Evolutionary conservation across 2,329 filamentous ascomycete genomes (phyloP), one percentile per base, ranked within the genome.

Genomic region (Gliomastix tumulicola): DNA sequence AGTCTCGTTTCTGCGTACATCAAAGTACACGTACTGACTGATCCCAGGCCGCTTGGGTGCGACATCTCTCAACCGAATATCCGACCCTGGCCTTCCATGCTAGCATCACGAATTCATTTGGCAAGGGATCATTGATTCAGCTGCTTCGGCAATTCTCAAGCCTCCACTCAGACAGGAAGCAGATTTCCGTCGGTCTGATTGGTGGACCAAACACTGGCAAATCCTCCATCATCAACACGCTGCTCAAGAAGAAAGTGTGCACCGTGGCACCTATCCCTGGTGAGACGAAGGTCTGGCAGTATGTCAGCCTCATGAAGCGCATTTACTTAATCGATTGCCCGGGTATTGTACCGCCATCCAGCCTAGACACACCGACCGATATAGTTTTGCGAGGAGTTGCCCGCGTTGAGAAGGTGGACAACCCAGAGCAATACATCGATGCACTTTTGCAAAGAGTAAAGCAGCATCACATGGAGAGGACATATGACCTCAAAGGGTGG

Each of bases 201-300:
- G 71, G 70, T 34, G 60, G 58, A 46, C 92, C 92, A 4, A 98
- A 97, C 51, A 89, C 87, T 1, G 92, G 92, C 50, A 98, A 98
- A 62, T 94, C 86, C 4, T 92, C 86, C 30, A 92, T 98, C 48
- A 97, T 98, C 65, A 98, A 98, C 65, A 95, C 90, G 0, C 68
- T 98, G 4, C 77, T 88, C 32, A 90, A 88, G 59, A 97, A 96
- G 69, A 89, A 92, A 58, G 89, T 96, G 28, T 89, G 89, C 65
- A 92, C 74, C 13, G 88, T 94, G 4, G 92, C 92, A 7, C 92
- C 90, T 6, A 95, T 97, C 43, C 90, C 92, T 7, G 92, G 89
- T 12, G 89, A 96, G 68, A 97, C 90, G 22, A 97, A 96, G 63
- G 85, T 96, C 21, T 97, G 92, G 90, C 90, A 96, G 58, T 96